Conservation (phyloP, 2,329 filamentous ascomycete species). For the Alternaria burnsii region DNA sequence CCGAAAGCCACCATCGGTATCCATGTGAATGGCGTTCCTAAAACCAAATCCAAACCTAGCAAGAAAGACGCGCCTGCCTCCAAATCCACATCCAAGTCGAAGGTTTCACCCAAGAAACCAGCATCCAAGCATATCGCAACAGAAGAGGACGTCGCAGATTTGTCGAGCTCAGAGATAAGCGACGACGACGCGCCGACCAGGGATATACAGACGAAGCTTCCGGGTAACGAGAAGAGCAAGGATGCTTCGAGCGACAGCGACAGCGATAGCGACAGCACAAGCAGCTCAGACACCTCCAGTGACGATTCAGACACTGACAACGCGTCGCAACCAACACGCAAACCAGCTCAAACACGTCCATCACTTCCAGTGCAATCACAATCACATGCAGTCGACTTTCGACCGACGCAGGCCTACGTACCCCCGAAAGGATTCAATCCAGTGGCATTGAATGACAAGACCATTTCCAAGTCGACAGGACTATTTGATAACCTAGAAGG, state of each 20-base stretch:
- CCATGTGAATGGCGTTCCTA: slow-evolving; percentile 39
- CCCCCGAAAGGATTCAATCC: slow-evolving; percentile 58
- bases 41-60: slow-evolving; percentile 25
- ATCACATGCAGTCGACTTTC: slow-evolving; percentile 42
- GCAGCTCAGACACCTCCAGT: slow-evolving; percentile 44
- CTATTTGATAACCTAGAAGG: slow-evolving; percentile 69
- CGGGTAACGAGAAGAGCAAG: slow-evolving; percentile 24
- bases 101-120: slow-evolving; percentile 26
- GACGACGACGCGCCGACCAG: slow-evolving; percentile 30
- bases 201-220: slow-evolving; percentile 27
- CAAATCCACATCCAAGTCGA: slow-evolving; percentile 23
- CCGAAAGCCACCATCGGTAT: slow-evolving; percentile 42
- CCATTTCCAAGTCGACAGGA: slow-evolving; percentile 46
- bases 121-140: slow-evolving; percentile 34
- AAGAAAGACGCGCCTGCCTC: slow-evolving; percentile 16
- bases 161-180: slow-evolving; percentile 37
- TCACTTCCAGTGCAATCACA: slow-evolving; percentile 23
- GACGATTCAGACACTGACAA: slow-evolving; percentile 50
- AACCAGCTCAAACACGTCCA: slow-evolving; percentile 19
- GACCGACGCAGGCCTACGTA: slow-evolving; percentile 47
- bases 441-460: slow-evolving; percentile 57
- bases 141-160: slow-evolving; percentile 32
- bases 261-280: slow-evolving; percentile 27
- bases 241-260: slow-evolving; percentile 23
- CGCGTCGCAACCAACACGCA: slow-evolving; percentile 26